A percentile compares a stretch with the other conserved stretches of the same genome.
phyloP scores from a whole-genome alignment of 495 filamentous ascomycete species.

The Cetradonia linearis region DNA sequence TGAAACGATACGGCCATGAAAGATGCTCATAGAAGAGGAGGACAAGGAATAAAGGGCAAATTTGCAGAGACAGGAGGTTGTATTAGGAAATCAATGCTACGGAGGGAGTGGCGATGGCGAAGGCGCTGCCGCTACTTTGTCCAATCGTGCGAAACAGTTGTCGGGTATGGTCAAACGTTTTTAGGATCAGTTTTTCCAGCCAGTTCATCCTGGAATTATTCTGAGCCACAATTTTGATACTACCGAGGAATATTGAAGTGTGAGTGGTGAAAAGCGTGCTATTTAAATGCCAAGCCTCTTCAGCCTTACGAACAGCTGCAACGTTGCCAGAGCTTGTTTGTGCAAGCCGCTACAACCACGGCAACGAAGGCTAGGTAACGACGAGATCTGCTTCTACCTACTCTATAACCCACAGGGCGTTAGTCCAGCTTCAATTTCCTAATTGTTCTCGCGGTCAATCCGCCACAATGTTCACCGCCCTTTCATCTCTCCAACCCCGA shows the following conservation, averaged over 20 bases:
- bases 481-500: slow-evolving; percentile 62
- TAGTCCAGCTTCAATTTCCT: not conserved
- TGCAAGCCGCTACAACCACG: not conserved
- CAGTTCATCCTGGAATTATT: too few species aligned
- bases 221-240: too few species aligned
- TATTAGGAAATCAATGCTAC: not conserved
- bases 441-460: not conserved
- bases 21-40: not conserved
- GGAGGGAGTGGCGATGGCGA: not conserved
- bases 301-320: slow-evolving; percentile 12
- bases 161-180: too few species aligned
- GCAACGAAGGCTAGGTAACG: slow-evolving; percentile 6
- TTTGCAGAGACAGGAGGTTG: not conserved
- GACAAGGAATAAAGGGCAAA: not conserved
- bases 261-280: too few species aligned
- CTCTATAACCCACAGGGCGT: not conserved
- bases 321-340: slow-evolving; percentile 11
- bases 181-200: too few species aligned
- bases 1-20: slow-evolving; percentile 2
- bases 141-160: too few species aligned
- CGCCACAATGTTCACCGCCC: slow-evolving; percentile 56
- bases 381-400: not conserved
- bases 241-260: too few species aligned
- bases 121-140: not conserved
- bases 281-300: slow-evolving; percentile 5